phyloP scores from a whole-genome alignment of 306 rosid genomes.

The Ceratonia siliqua region DNA sequence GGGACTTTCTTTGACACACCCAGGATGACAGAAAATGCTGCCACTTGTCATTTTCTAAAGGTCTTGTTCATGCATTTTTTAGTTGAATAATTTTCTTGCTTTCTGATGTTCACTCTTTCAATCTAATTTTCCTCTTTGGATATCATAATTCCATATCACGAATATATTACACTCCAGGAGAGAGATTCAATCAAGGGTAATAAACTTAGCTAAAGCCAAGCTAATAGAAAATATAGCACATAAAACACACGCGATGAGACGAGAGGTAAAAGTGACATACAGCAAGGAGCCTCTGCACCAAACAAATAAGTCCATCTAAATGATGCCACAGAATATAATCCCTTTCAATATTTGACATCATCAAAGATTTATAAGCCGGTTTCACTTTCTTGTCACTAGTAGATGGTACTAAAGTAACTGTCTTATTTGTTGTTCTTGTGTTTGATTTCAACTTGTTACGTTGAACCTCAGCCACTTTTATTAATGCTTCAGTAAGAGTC shows the following conservation, averaged over 20 bases:
- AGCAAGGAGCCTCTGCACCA: slow-evolving; percentile 71
- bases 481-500: slow-evolving; percentile 64
- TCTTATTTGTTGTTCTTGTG: slow-evolving; percentile 42
- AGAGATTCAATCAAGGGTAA: background rate
- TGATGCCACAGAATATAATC: slow-evolving; percentile 68
- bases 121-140: slow-evolving; percentile 19
- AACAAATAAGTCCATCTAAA: slow-evolving; percentile 57
- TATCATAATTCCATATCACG: slow-evolving; percentile 9
- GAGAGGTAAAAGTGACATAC: slow-evolving; percentile 52
- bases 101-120: slow-evolving; percentile 29
- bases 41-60: slow-evolving; percentile 20
- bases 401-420: slow-evolving; percentile 39
- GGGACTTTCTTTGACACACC: slow-evolving; percentile 4
- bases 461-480: slow-evolving; percentile 45
- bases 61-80: background rate
- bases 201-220: background rate
- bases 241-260: slow-evolving; percentile 24
- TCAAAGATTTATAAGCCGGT: slow-evolving; percentile 42
- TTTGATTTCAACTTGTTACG: slow-evolving; percentile 45
- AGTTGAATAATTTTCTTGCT: slow-evolving; percentile 14
- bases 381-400: slow-evolving; percentile 48
- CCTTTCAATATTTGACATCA: slow-evolving; percentile 46
- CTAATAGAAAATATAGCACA: background rate
- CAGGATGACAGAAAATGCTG: slow-evolving; percentile 25
- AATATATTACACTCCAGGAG: background rate